Conservation (phyloP, 768 basidiomycete genomes). For the Cubamyces sp. region DNA sequence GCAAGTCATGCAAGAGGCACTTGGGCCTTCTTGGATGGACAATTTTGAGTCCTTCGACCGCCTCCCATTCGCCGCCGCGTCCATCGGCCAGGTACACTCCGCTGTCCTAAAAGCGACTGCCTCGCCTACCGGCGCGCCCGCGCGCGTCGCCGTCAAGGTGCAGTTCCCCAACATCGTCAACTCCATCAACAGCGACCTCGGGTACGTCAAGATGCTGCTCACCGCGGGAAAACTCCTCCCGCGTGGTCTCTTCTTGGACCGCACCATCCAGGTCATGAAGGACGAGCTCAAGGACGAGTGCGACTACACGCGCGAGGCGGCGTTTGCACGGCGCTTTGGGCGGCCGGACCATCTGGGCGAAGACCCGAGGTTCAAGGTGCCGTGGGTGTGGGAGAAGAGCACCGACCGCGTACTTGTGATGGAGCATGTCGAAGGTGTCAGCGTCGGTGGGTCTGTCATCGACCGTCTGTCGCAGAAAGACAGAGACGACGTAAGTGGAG, state of each 20-base stretch:
- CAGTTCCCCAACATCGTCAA: slow-evolving; percentile 93
- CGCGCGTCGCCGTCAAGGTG: slow-evolving; percentile 80
- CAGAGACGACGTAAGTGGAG: slow-evolving; percentile 65
- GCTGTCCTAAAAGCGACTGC: slow-evolving; percentile 60
- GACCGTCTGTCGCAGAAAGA: slow-evolving; percentile 62
- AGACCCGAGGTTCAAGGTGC: slow-evolving; percentile 77
- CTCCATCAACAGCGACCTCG: slow-evolving; percentile 86
- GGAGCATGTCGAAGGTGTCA: slow-evolving; percentile 80
- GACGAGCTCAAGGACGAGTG: slow-evolving; percentile 92
- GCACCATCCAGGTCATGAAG: slow-evolving; percentile 87
- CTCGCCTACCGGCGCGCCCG: slow-evolving; percentile 58
- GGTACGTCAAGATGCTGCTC: slow-evolving; percentile 82
- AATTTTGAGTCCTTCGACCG: slow-evolving; percentile 79
- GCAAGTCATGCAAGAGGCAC: slow-evolving; percentile 74
- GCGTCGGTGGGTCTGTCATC: slow-evolving; percentile 70
- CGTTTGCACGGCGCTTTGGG: slow-evolving; percentile 64
- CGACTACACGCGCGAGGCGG: slow-evolving; percentile 84
- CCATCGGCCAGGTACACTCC: slow-evolving; percentile 93
- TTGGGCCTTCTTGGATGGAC: slow-evolving; percentile 75
- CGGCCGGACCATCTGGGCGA: slow-evolving; percentile 51
- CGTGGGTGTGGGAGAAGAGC: slow-evolving; percentile 83
- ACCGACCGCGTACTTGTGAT: slow-evolving; percentile 88
- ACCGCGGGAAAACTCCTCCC: slow-evolving; percentile 83
- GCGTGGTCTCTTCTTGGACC: slow-evolving; percentile 86
- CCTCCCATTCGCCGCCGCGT: slow-evolving; percentile 92